A percentile compares a stretch with the other conserved stretches of the same genome.
phyloP scores from a whole-genome alignment of 2,329 filamentous ascomycete species.

The Penicillium sp. region DNA sequence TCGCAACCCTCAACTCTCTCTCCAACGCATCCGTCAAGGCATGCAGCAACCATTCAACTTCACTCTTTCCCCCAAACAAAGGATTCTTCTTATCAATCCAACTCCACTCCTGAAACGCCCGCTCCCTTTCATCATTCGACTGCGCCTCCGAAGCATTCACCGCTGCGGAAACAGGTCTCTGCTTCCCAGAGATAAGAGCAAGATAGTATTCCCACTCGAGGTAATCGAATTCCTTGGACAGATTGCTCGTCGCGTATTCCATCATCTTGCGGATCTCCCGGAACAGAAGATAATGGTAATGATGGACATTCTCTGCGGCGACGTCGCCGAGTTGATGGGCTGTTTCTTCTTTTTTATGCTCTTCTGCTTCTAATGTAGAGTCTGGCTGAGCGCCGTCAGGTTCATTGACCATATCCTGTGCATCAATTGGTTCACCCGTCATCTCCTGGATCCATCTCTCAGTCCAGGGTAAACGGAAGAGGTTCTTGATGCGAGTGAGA shows the following conservation, averaged over 20 bases:
- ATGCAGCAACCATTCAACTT: constrained; percentile 42
- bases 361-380: constrained; percentile 35
- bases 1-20: constrained; percentile 31
- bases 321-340: constrained; percentile 41
- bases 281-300: constrained; percentile 42
- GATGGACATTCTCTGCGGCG: constrained; percentile 45
- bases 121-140: constrained; percentile 4
- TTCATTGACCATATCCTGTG: constrained; percentile 7
- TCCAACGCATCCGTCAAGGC: constrained; percentile 37
- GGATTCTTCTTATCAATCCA: constrained; percentile 40
- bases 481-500: constrained; percentile 21
- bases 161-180: constrained; percentile 15
- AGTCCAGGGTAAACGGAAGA: constrained; percentile 21
- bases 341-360: constrained; percentile 38
- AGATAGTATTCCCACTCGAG: constrained; percentile 48
- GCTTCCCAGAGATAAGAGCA: constrained; percentile 42
- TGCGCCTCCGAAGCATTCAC: constrained; percentile 16
- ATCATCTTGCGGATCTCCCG: constrained; percentile 39
- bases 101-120: constrained; percentile 28
- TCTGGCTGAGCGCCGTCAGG: constrained; percentile 2
- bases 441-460: constrained; percentile 16
- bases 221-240: constrained; percentile 36
- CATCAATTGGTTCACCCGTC: constrained; percentile 6
- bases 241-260: constrained; percentile 28
- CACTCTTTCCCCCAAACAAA: constrained; percentile 38